phyloP scores from a whole-genome alignment of 1,284 basidiomycete species.

The Sphaerobolus stellatus region DNA sequence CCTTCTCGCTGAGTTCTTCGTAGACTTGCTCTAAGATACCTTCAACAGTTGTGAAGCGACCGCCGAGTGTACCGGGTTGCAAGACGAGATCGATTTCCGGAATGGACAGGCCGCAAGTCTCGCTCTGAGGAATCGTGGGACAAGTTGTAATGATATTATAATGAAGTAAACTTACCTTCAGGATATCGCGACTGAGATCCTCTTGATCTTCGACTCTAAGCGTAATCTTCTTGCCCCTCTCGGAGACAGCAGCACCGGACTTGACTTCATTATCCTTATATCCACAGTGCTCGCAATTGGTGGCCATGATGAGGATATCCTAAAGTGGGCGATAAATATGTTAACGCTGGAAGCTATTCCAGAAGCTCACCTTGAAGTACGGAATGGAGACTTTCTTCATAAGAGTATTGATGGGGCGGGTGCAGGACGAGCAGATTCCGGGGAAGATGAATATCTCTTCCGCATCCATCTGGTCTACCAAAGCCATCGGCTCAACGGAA shows the following conservation, averaged over 20 bases:
- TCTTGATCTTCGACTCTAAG: constrained; percentile 92
- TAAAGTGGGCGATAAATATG: constrained; percentile 29
- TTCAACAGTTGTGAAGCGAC: constrained; percentile 97
- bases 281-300: constrained; percentile 92
- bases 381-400: constrained; percentile 99
- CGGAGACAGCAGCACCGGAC: constrained; percentile 86
- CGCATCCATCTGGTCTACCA: constrained; percentile 36
- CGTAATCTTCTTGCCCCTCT: constrained; percentile 82
- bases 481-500: constrained; percentile 14
- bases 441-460: constrained; percentile 94
- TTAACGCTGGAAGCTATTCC: not conserved
- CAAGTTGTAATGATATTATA: not conserved
- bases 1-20: constrained; percentile 91
- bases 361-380: constrained; percentile 83
- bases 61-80: constrained; percentile 92
- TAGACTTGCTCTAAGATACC: constrained; percentile 94
- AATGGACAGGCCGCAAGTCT: constrained; percentile 87
- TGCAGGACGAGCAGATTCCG: constrained; percentile 88
- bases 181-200: constrained; percentile 90
- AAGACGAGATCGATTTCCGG: constrained; percentile 96
- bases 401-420: constrained; percentile 77
- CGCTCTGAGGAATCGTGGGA: constrained; percentile 55
- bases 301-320: constrained; percentile 99
- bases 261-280: constrained; percentile 99
- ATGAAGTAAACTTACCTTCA: constrained; percentile 62